Evolutionary conservation across 306 rosid genomes (phyloP).

Genomic region (Astragalus glycyphyllos): DNA sequence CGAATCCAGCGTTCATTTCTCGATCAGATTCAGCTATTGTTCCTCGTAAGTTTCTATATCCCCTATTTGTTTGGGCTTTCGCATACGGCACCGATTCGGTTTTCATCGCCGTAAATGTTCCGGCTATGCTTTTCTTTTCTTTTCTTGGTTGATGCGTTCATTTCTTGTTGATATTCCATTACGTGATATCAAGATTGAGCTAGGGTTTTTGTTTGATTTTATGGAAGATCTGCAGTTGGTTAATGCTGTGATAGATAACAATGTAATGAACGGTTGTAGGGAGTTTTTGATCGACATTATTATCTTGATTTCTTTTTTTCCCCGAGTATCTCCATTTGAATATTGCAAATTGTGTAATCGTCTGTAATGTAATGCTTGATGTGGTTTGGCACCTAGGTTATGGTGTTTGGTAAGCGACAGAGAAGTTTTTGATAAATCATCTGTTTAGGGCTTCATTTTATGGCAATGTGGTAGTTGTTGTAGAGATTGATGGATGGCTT

Average conservation of each 20-base stretch:
- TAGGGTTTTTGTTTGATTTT: slow-evolving; percentile 27
- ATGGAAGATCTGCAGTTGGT: not conserved
- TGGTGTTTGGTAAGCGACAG: slow-evolving; percentile 25
- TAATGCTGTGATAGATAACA: not conserved
- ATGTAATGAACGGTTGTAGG: slow-evolving; percentile 1
- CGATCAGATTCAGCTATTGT: slow-evolving; percentile 34
- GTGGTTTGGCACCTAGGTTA: slow-evolving; percentile 10
- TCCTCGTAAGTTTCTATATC: slow-evolving; percentile 30
- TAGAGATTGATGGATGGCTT: not conserved
- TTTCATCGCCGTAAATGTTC: not conserved
- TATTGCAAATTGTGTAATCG: slow-evolving; percentile 31
- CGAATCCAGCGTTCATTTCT: slow-evolving; percentile 20
- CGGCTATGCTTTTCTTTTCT: not conserved
- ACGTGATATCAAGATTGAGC: not conserved
- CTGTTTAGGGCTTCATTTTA: too few relatives aligned
- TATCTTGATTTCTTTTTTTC: slow-evolving; percentile 19
- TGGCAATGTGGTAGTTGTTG: not conserved
- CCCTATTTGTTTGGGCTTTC: not conserved
- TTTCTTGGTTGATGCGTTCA: not conserved
- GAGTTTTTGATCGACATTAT: slow-evolving; percentile 3
- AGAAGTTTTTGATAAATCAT: not conserved
- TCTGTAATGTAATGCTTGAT: slow-evolving; percentile 2
- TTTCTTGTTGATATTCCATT: slow-evolving; percentile 9
- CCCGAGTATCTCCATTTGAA: not conserved
- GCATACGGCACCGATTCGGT: not conserved